Base-by-base conservation (phyloP, 148 eudicot genomes). In the Rhododendron williamsianum region DNA sequence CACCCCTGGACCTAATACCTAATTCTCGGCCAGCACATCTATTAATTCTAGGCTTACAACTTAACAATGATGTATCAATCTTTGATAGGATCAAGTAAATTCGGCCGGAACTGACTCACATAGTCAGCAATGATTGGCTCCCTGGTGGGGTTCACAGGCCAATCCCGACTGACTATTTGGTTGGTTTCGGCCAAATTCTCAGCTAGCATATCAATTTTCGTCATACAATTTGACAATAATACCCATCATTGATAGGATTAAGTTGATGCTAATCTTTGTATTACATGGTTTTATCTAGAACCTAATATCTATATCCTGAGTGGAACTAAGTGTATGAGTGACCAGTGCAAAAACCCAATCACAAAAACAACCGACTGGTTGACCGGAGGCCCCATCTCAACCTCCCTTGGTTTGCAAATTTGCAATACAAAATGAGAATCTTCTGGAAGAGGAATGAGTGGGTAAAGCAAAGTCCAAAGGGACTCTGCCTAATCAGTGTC, bases 291-390 rank as follows among this genome's bases (percentile, higher is more conserved):
- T 46, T 41, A 23, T 35, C 23, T 1, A 54, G 58, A 65, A 82
- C 25, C 76, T 25, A 7, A 15, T 35, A 52, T 9, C 16, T 27
- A 13, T 13, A 41, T 4, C 1, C 7, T 41, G 5, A 16, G n/a
- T 33, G 43, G 43, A n/a, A 18, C 18, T 11, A 33, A 3, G 43
- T 18, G 56, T 67, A 74, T 3, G 78, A 46, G 79, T 46, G 80
- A 49, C n/a, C 21, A 3, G 10, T 10, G 23, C 48, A 33, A 27
- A 72, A 8, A 65, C 69, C 67, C 86, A 88, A 77, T 63, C 85
- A 86, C 56, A 84, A 46, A 87, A 6, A 56, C 86, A 86, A 89
- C 87, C 82, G 85, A 89, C 90, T 85, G 86, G 78, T 89, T 79
- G 89, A 89, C 84, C 65, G 74, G 73, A 85, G 86, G 86, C 56